Conservation (phyloP, 192 early-diverging fungal species). For the Backusella liffmaniae region DNA sequence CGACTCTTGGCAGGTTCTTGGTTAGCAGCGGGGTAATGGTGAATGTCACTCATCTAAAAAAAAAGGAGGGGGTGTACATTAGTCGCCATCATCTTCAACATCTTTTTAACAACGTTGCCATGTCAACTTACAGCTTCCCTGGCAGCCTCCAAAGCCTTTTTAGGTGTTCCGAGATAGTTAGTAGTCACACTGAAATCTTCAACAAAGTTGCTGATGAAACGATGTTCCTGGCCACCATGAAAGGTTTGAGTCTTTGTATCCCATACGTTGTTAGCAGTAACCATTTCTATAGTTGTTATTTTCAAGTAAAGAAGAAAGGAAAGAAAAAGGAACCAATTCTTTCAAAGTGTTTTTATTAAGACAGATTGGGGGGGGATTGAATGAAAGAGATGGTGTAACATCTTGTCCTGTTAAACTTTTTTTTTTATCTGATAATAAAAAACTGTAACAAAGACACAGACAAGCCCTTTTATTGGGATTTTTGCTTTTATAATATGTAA, state of each 20-base stretch:
- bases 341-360: constrained; percentile 2
- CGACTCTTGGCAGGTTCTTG: constrained; percentile 88
- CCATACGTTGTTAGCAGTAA: constrained; percentile 47
- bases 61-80: not conserved
- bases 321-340: not conserved
- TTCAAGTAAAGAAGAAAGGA: not conserved
- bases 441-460: not conserved
- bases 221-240: constrained; percentile 87
- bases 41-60: constrained; percentile 39
- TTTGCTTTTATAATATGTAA: not conserved
- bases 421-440: not conserved
- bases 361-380: not conserved
- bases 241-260: constrained; percentile 87
- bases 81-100: not conserved
- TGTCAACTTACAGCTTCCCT: constrained; percentile 59
- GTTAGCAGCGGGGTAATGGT: constrained; percentile 90
- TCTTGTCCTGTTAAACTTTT: not conserved
- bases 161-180: constrained; percentile 82
- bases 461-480: not conserved
- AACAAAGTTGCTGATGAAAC: constrained; percentile 80
- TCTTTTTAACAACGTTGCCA: not conserved
- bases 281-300: not conserved
- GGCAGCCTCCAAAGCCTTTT: constrained; percentile 70
- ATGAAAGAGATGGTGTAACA: constrained; percentile 4
- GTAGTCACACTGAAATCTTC: constrained; percentile 94